Evolutionary conservation across 805 yeast genomes (phyloP).

Genomic region (Naumovozyma castellii): DNA sequence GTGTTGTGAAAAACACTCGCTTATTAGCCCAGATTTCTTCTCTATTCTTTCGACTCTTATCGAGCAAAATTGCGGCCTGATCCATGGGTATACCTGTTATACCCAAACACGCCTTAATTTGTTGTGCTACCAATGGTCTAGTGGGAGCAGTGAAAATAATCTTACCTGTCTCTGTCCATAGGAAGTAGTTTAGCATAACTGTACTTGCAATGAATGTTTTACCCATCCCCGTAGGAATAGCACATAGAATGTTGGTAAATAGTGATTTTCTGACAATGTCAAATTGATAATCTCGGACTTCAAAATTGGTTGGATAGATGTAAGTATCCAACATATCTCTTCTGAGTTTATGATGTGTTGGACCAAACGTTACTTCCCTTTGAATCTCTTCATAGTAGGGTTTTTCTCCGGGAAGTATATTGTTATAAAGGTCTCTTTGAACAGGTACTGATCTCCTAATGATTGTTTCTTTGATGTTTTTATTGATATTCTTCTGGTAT

Average conservation of each 20-base stretch:
- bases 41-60: conserved; percentile 48
- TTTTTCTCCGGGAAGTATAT: conserved; percentile 22
- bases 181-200: conserved; percentile 77
- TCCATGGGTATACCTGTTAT: conserved; percentile 73
- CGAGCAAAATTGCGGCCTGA: conserved; percentile 72
- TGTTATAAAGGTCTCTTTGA: conserved; percentile 31
- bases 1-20: conserved; percentile 86
- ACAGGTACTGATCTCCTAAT: conserved; percentile 25
- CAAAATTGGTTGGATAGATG: conserved; percentile 78
- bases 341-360: conserved; percentile 45
- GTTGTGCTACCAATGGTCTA: conserved; percentile 91
- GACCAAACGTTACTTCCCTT: conserved; percentile 29
- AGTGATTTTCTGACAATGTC: conserved; percentile 68
- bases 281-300: conserved; percentile 80
- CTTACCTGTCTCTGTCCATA: conserved; percentile 77
- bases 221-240: conserved; percentile 95
- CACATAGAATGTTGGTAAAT: conserved; percentile 67
- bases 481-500: conserved; percentile 27
- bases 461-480: conserved; percentile 25
- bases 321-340: conserved; percentile 36
- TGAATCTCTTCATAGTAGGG: conserved; percentile 32
- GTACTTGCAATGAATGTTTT: conserved; percentile 94
- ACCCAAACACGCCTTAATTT: conserved; percentile 83
- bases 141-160: conserved; percentile 96
- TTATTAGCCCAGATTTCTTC: conserved; percentile 68